phyloP scores from a whole-genome alignment of 371 early-diverging fungal species.

The Capniomyces stellatus region DNA sequence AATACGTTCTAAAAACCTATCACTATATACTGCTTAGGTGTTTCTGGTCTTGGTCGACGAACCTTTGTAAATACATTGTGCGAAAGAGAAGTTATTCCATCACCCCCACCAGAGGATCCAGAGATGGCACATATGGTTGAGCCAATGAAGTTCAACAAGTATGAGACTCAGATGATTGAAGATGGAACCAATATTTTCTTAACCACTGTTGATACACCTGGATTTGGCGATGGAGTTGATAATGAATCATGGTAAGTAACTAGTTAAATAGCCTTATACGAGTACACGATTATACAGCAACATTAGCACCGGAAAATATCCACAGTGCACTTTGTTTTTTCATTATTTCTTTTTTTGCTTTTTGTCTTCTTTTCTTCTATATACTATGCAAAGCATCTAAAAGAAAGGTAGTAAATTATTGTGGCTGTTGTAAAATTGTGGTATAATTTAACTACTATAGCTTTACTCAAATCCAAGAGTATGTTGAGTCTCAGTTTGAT shows the following conservation, averaged over 20 bases:
- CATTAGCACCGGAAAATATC: too few species aligned
- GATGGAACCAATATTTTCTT: constrained; percentile 78
- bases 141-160: constrained; percentile 73
- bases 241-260: constrained; percentile 38
- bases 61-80: constrained; percentile 98
- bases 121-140: constrained; percentile 82
- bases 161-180: constrained; percentile 81
- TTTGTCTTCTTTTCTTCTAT: too few species aligned
- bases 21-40: too few species aligned
- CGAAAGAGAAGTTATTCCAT: constrained; percentile 43
- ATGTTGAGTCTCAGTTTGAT: constrained; percentile 83
- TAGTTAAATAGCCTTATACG: not conserved
- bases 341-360: too few species aligned
- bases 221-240: constrained; percentile 87
- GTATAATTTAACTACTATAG: constrained; percentile 17
- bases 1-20: too few species aligned
- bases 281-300: too few species aligned
- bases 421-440: too few species aligned
- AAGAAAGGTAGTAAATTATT: too few species aligned
- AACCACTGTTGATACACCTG: constrained; percentile 91
- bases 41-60: constrained; percentile 85
- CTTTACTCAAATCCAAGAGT: constrained; percentile 48
- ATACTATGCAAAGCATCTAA: too few species aligned
- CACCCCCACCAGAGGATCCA: constrained; percentile 52
- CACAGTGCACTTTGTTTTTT: too few species aligned